Percentiles rank a stretch among this genome's conserved stretches.
Conservation (phyloP, 1,284 basidiomycete species). For the Sparassis latifolia region DNA sequence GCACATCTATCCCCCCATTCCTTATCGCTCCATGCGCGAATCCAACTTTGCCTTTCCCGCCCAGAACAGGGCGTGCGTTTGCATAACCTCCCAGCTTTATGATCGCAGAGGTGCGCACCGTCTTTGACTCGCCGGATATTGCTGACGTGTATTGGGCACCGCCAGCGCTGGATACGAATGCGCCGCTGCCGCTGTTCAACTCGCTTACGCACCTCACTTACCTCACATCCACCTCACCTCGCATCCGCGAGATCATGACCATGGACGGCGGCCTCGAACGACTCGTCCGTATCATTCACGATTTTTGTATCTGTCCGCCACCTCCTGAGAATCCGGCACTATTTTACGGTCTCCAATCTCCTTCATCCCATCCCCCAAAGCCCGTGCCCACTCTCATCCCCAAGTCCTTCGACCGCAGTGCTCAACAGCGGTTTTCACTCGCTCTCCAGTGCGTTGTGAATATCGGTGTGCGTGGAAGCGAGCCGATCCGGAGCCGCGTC, state of each 20-base stretch:
- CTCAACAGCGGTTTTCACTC: conserved; percentile 81
- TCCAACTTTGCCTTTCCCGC: conserved; percentile 94
- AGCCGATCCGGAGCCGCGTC: conserved; percentile 85
- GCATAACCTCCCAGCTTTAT: conserved; percentile 92
- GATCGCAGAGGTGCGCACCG: conserved; percentile 80
- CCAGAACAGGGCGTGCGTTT: conserved; percentile 93
- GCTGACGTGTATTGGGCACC: background rate
- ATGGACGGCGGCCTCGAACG: conserved; percentile 96
- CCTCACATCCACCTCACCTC: conserved; percentile 94
- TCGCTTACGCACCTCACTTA: conserved; percentile 96
- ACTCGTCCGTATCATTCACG: conserved; percentile 87
- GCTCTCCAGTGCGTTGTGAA: conserved; percentile 98
- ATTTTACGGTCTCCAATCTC: conserved; percentile 68
- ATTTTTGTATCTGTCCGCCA: conserved; percentile 75
- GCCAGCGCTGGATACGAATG: conserved; percentile 88
- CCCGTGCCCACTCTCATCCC: conserved; percentile 57
- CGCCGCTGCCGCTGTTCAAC: conserved; percentile 90
- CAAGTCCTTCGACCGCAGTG: conserved; percentile 71
- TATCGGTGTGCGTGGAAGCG: conserved; percentile 95
- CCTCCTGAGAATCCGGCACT: conserved; percentile 67
- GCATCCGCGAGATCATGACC: conserved; percentile 97
- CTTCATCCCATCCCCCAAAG: conserved; percentile 46
- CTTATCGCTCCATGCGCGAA: conserved; percentile 70
- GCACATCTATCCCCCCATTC: conserved; percentile 2
- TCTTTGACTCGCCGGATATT: conserved; percentile 12